A percentile compares a stretch with the other conserved stretches of the same genome.
phyloP scores from a whole-genome alignment of 805 yeast genomes.

The Yarrowia sp. region DNA sequence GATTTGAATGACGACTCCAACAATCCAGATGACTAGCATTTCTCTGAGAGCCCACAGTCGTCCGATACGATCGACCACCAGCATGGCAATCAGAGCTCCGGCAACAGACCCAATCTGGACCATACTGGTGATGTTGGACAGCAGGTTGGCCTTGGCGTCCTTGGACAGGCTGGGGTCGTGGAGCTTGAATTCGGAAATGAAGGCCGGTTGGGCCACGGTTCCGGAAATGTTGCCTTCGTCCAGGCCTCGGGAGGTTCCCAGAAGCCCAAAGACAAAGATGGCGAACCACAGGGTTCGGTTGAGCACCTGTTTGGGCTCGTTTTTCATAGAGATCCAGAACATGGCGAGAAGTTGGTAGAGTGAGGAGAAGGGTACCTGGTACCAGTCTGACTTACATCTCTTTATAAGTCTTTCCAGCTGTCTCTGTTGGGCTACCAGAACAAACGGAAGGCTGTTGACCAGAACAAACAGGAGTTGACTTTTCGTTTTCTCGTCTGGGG shows the following conservation, averaged over 20 bases:
- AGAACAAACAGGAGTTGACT: not conserved
- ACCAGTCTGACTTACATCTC: not conserved
- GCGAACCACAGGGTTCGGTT: conserved; percentile 47
- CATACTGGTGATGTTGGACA: conserved; percentile 56
- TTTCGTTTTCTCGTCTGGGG: conserved; percentile 6
- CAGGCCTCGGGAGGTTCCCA: conserved; percentile 56
- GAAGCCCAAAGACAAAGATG: conserved; percentile 50
- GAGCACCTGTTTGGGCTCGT: conserved; percentile 26
- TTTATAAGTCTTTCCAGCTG: not conserved
- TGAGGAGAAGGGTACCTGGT: too few species aligned
- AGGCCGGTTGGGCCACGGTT: conserved; percentile 44
- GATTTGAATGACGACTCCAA: conserved; percentile 49
- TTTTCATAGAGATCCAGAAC: conserved; percentile 16
- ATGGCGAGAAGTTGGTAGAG: not conserved
- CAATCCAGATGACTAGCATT: conserved; percentile 45
- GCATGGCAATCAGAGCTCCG: conserved; percentile 50
- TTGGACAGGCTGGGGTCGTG: conserved; percentile 41
- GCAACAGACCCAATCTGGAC: conserved; percentile 56
- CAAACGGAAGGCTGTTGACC: too few species aligned
- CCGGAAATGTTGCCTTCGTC: conserved; percentile 56
- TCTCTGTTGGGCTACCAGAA: not conserved
- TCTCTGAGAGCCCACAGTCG: conserved; percentile 48
- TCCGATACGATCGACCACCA: conserved; percentile 50
- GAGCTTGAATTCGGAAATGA: conserved; percentile 46
- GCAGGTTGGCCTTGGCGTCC: conserved; percentile 44